phyloP scores from a whole-genome alignment of 2,329 filamentous ascomycete species.

The Neofusicoccum parvum region DNA sequence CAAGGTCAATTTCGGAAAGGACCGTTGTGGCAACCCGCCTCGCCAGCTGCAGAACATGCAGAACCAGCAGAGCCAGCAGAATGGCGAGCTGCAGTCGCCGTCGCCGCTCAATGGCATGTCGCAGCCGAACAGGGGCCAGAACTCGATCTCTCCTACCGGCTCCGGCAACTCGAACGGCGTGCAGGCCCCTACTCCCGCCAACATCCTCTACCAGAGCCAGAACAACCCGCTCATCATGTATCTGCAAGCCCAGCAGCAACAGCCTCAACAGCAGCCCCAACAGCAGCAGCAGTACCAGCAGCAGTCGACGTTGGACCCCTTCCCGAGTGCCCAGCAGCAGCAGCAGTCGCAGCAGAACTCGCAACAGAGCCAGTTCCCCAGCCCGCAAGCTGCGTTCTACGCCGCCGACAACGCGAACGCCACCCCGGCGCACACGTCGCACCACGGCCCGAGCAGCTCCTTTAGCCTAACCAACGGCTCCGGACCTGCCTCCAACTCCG shows the following conservation, averaged over 20 bases:
- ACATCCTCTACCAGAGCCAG: slow-evolving; percentile 74
- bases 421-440: slow-evolving; percentile 56
- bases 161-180: slow-evolving; percentile 59
- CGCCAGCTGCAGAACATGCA: slow-evolving; percentile 71
- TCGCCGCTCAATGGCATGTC: slow-evolving; percentile 59
- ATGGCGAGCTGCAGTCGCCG: slow-evolving; percentile 60
- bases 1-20: slow-evolving; percentile 99
- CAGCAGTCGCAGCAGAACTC: slow-evolving; percentile 49
- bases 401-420: slow-evolving; percentile 56
- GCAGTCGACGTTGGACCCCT: slow-evolving; percentile 43
- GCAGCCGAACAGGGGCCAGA: slow-evolving; percentile 56
- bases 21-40: slow-evolving; percentile 94
- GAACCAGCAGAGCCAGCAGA: slow-evolving; percentile 64
- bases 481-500: slow-evolving; percentile 30
- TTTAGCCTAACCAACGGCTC: slow-evolving; percentile 47
- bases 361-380: slow-evolving; percentile 64
- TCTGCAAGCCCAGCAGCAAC: slow-evolving; percentile 78
- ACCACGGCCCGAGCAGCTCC: slow-evolving; percentile 55
- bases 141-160: slow-evolving; percentile 59
- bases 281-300: slow-evolving; percentile 48
- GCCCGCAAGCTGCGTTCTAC: slow-evolving; percentile 80
- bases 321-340: slow-evolving; percentile 28
- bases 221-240: slow-evolving; percentile 95
- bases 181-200: slow-evolving; percentile 66
- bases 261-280: slow-evolving; percentile 66